Base-by-base conservation (phyloP, 345 rosid genomes). In the Hibiscus trionum region DNA sequence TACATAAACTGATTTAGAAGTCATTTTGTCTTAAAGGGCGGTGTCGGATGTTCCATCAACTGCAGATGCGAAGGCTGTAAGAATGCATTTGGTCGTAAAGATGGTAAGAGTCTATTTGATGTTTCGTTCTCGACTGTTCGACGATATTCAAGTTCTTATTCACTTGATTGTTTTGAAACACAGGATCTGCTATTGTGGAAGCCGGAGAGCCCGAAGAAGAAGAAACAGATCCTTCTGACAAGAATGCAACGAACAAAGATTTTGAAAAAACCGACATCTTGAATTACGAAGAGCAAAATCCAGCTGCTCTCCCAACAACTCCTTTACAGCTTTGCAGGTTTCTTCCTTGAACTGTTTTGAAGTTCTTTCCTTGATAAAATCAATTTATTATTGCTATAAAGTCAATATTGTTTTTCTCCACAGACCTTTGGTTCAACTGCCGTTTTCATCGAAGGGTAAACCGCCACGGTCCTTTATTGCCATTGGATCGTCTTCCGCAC, bases 41-140 rank as follows among this genome's bases (percentile, higher is more conserved):
- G 93, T 46, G 99, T 95, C 74, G 99, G 99, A 11, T 95, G 99
- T 83, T 95, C 99, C 82, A 77, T 88, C 80, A 89, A 86, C 80
- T 95, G 99, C 82, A 84, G 99, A 80, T 95, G 99, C 69, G 97
- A 95, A 87, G 97, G 97, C 26, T 95, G 99, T 79, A 92, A 91
- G 86, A 95, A 95, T 55, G 80, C 88, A 37, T 95, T 88, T 35
- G 99, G 99, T 17, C 81, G 92, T 62, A 94, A 90, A 84, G 96
- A 94, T 78, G 97, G 98, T 94, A 70, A 87, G 82, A 63, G 4
- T 29, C 44, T 31, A 68, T 16, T 50, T 49, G 57, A 15, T 50
- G 55, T 14, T 50, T 50, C 19, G 19, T 50, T 5, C n/a, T 50
- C 1, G 21, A 50, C 2, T 1, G 8, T 4, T 50, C 2, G 7